Evolutionary conservation across 208 protist species (phyloP).

Genomic region (Leishmania gerbilli): DNA sequence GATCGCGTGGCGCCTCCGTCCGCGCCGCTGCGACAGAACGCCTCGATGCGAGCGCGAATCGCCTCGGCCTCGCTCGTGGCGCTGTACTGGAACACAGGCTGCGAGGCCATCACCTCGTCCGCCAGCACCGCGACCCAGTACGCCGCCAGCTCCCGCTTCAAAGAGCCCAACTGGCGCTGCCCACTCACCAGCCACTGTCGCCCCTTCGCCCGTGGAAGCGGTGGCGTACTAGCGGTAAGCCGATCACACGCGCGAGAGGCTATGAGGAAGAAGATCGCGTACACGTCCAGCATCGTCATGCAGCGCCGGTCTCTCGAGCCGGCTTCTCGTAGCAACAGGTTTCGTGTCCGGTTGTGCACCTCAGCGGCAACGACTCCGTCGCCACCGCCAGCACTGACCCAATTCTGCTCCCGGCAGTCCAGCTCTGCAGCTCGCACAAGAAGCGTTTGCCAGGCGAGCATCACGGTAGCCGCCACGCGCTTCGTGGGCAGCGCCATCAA

Average conservation of each 20-base stretch:
- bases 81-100: background rate
- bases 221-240: background rate
- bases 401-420: background rate
- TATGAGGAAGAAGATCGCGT: slow-evolving; percentile 4
- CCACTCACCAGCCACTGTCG: background rate
- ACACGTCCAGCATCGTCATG: slow-evolving; percentile 9
- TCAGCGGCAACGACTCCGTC: background rate
- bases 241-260: background rate
- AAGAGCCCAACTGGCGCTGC: background rate
- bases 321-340: background rate
- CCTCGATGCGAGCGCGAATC: background rate
- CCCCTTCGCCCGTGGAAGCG: background rate
- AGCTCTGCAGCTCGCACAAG: slow-evolving; percentile 3
- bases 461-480: background rate
- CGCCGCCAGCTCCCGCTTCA: slow-evolving; percentile 4
- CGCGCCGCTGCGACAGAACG: background rate
- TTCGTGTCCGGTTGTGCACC: background rate
- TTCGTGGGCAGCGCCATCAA: background rate
- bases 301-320: background rate
- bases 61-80: background rate
- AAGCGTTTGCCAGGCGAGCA: slow-evolving; percentile 5
- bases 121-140: slow-evolving; percentile 4
- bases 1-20: background rate
- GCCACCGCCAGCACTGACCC: background rate
- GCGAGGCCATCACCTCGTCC: background rate